Percentiles rank a stretch among this genome's conserved stretches.
Evolutionary conservation across 306 rosid genomes (phyloP).

Genomic region (Pueraria montana): DNA sequence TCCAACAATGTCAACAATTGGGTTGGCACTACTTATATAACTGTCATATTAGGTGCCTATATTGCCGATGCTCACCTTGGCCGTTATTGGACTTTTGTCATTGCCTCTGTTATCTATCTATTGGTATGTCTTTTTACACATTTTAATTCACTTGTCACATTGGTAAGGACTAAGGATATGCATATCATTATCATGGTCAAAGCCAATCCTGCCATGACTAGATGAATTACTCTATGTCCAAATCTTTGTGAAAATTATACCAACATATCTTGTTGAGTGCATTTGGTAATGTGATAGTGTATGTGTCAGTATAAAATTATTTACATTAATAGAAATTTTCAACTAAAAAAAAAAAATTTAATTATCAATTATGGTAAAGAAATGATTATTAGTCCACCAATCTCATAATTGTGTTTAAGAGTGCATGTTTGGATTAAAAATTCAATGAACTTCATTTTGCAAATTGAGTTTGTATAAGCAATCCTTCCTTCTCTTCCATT

Average conservation of each 20-base stretch:
- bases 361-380: not conserved
- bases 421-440: not conserved
- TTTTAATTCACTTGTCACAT: not conserved
- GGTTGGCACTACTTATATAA: slow-evolving; percentile 73
- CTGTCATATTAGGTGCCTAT: slow-evolving; percentile 78
- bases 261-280: not conserved
- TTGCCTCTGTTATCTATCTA: slow-evolving; percentile 58
- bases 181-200: not conserved
- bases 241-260: not conserved
- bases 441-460: not conserved
- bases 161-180: not conserved
- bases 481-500: not conserved
- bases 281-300: too few relatives aligned
- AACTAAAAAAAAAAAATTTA: not conserved
- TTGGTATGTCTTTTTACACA: slow-evolving; percentile 45
- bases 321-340: not conserved
- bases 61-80: slow-evolving; percentile 83
- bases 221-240: not conserved
- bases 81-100: slow-evolving; percentile 75
- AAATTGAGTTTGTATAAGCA: not conserved
- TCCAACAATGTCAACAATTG: slow-evolving; percentile 75
- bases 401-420: not conserved
- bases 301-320: not conserved
- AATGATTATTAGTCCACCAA: not conserved
- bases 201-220: not conserved